Percentiles rank a stretch among this genome's conserved stretches.
Evolutionary conservation across 768 basidiomycete species (phyloP).

Genomic region (Mycena venus): DNA sequence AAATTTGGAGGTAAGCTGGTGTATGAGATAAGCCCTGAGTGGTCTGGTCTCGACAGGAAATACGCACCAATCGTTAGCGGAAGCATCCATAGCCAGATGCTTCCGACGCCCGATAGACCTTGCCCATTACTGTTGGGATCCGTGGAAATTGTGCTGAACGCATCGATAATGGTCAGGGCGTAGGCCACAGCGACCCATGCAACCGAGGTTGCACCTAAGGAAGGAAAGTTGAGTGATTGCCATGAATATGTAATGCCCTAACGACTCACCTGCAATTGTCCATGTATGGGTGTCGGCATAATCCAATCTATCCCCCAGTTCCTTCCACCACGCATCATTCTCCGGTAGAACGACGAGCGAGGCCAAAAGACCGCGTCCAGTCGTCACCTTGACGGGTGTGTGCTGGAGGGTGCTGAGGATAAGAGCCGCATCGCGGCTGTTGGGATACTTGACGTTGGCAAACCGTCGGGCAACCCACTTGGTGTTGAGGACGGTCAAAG

Average conservation of each 20-base stretch:
- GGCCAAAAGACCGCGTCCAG: conserved; percentile 44
- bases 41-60: too few relatives aligned
- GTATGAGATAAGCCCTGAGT: background rate
- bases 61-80: conserved; percentile 48
- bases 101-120: conserved; percentile 45
- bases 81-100: conserved; percentile 59
- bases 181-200: conserved; percentile 61
- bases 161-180: conserved; percentile 52
- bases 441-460: conserved; percentile 45
- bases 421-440: conserved; percentile 44
- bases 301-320: conserved; percentile 47
- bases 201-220: conserved; percentile 54
- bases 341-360: conserved; percentile 57
- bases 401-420: conserved; percentile 59
- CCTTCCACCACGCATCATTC: conserved; percentile 59
- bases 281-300: conserved; percentile 50
- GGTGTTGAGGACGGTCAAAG: conserved; percentile 57
- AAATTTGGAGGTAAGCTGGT: conserved; percentile 54
- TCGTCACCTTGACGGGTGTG: conserved; percentile 49
- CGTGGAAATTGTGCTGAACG: conserved; percentile 42
- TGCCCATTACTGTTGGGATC: conserved; percentile 48
- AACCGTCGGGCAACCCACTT: conserved; percentile 55
- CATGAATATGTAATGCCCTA: conserved; percentile 3
- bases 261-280: conserved; percentile 46
- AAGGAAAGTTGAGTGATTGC: conserved; percentile 44